Conservation (phyloP, 1,284 basidiomycete genomes). For the Ustilago bromivora region DNA sequence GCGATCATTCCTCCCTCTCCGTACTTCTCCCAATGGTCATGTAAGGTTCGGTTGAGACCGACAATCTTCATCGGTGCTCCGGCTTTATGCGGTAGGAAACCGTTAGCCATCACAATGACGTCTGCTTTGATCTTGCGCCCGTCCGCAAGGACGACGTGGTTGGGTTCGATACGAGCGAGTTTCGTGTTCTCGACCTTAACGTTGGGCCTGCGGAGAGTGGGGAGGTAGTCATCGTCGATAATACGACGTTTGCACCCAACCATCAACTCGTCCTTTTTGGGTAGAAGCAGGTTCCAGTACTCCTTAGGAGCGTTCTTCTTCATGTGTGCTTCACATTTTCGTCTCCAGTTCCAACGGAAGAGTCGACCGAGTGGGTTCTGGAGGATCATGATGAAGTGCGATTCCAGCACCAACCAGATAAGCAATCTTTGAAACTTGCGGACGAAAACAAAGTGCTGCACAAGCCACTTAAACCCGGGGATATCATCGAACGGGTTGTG, state of each 20-base stretch:
- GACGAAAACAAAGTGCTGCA: slow-evolving; percentile 48
- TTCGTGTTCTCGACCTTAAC: slow-evolving; percentile 55
- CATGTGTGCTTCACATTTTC: slow-evolving; percentile 54
- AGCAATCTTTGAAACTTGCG: slow-evolving; percentile 53
- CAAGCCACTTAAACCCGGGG: slow-evolving; percentile 61
- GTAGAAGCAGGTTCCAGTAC: slow-evolving; percentile 64
- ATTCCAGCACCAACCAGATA: slow-evolving; percentile 63
- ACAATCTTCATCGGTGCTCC: slow-evolving; percentile 62
- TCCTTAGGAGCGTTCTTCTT: slow-evolving; percentile 61
- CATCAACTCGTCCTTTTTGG: slow-evolving; percentile 55
- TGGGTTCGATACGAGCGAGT: slow-evolving; percentile 57
- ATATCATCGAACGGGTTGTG: slow-evolving; percentile 49
- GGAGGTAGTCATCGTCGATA: slow-evolving; percentile 63
- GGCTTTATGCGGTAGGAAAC: slow-evolving; percentile 54
- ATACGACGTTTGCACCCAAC: slow-evolving; percentile 66
- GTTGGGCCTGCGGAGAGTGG: slow-evolving; percentile 54
- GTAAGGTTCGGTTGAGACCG: slow-evolving; percentile 49
- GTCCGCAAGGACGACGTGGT: slow-evolving; percentile 59
- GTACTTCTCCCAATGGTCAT: slow-evolving; percentile 60
- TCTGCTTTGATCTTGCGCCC: slow-evolving; percentile 64
- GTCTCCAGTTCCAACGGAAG: slow-evolving; percentile 52
- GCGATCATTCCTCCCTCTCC: slow-evolving; percentile 58
- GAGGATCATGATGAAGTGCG: slow-evolving; percentile 55
- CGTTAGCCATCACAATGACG: slow-evolving; percentile 67
- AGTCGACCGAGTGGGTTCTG: slow-evolving; percentile 45